A percentile compares a stretch with the other conserved stretches of the same genome.
Conservation (phyloP, 2,329 filamentous ascomycete species). For the Orbilia oligospora region DNA sequence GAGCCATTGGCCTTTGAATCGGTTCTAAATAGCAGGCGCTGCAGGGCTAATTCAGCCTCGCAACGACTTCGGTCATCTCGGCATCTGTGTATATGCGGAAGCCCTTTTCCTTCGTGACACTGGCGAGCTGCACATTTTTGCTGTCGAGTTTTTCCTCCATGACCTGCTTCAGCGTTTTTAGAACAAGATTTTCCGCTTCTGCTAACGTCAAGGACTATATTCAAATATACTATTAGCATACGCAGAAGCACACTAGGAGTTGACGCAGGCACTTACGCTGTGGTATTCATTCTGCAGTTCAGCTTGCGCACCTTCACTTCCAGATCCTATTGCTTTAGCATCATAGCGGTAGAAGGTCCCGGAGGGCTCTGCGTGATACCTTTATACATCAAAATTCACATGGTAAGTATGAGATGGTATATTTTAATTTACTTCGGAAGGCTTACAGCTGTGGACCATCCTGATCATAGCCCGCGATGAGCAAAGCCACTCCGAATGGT, state of each 20-base stretch:
- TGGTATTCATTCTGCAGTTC: constrained; percentile 99
- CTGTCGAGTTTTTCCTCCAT: constrained; percentile 99
- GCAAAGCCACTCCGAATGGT: constrained; percentile 93
- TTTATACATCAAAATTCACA: constrained; percentile 64
- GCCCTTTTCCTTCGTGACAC: constrained; percentile 96
- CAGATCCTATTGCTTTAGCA: constrained; percentile 97
- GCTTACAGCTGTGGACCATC: constrained; percentile 89
- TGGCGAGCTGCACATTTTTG: constrained; percentile 98
- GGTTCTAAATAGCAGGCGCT: neutral
- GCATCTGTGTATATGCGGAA: constrained; percentile 99
- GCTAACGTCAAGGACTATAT: constrained; percentile 84
- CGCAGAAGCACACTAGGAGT: neutral
- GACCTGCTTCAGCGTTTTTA: constrained; percentile 99
- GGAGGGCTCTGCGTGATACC: constrained; percentile 96
- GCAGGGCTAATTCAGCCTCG: constrained; percentile 72
- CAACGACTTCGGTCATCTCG: constrained; percentile 94
- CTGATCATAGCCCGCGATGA: constrained; percentile 98
- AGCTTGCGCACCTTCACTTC: constrained; percentile 95
- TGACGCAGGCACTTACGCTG: constrained; percentile 73
- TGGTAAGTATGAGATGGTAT: constrained; percentile 4
- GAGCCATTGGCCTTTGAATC: neutral
- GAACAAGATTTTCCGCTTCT: constrained; percentile 92
- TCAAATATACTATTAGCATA: constrained; percentile 61
- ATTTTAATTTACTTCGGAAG: neutral
- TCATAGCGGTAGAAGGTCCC: constrained; percentile 99